Base-by-base conservation (phyloP, 169 alveolate genomes). In the Plasmodium reichenowi region DNA sequence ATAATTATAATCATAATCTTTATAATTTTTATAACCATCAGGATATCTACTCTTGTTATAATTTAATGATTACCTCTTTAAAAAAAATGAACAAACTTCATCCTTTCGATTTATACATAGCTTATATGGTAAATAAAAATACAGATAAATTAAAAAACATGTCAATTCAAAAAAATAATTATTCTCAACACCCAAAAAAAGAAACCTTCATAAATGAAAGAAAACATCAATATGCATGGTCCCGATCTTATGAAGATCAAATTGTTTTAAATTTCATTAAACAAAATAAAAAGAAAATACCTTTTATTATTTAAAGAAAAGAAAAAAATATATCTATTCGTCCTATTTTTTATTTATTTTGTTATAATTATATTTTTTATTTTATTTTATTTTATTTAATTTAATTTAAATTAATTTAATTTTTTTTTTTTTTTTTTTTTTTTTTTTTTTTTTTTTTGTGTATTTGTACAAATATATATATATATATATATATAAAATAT, bases 181-280 rank as follows among this genome's bases (percentile, higher is more conserved):
- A 9, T 15, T 9, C 59, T n/a, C 10, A 60, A 60, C 13, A 64
- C 43, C 58, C 20, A 17, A 68, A 68, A 29, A 60, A 32, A 32
- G 26, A 7, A 52, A 73, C 38, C 32, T 56, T 26, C 47, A 15
- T 80, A 52, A 83, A 83, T 58, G 59, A 67, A 72, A 67, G 91
- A 54, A 48, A 68, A 20, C 91, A 83, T 24, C 24, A 62, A 7
- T 83, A 83, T 62, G 20, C 91, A 38, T 83, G 91, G 91, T 17
- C 24, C 68, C 83, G 91, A 70, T 48, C 91, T n/a, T 47, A 17
- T 7, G 91, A 83, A 63, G 91, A 83, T 50, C 76, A 68, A 67
- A 22, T 10, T 63, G 24, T 70, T 62, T 12, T 83, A 17, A 70
- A 72, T 70, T 59, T 67, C 17, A 9, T 83, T 10, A 60, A 45